Base-by-base conservation (phyloP, 176 grass and related monocot genomes). In the Aegilops tauschii region DNA sequence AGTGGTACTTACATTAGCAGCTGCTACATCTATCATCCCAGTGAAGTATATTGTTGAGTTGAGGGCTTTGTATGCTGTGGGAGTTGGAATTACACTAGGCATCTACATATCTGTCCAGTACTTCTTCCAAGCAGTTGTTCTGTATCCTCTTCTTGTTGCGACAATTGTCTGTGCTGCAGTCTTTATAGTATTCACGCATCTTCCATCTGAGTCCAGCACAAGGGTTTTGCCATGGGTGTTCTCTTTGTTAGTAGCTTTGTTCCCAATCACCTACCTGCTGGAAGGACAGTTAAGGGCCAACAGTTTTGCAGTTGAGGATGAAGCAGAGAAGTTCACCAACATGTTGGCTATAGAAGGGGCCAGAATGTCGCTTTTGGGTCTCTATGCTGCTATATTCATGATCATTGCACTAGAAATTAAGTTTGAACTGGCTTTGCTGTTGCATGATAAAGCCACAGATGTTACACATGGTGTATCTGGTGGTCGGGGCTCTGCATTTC, bases 321-420 rank as follows among this genome's bases (percentile, higher is more conserved):
- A 96, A 82, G 90, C 87, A n/a, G 87, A 93, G 35, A 84, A 89
- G 17, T 99, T 99, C 80, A 96, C 87, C n/a, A 96, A 91, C 83
- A 91, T 96, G 82, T 70, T 96, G 80, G 94, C 97, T 70, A 88
- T 99, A 80, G 94, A 99, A 92, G 97, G 92, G 71, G 94, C 97
- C 30, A 99, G 94, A 85, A 91, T 94, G 87, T 96, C 94, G 20
- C 94, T 99, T 76, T 90, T 99, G 83, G 97, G 97, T 77, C 90
- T 99, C 65, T 96, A 99, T 94, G 97, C 97, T 79, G 91, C 92
- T 74, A 99, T 99, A 85, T 99, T 99, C 69, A 96, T 99, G 90
- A 93, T 99, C 49, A 96, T 99, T 87, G 86, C 94, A 59, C 86
- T 99, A 65, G 97, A 93, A 76, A 93, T 96, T 28, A 96, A 99